These are phyloP conservation scores for Myriosclerotinia curreyana DNA, from an alignment of 2,329 filamentous ascomycete species.

Conservation along the genomic window DNA sequence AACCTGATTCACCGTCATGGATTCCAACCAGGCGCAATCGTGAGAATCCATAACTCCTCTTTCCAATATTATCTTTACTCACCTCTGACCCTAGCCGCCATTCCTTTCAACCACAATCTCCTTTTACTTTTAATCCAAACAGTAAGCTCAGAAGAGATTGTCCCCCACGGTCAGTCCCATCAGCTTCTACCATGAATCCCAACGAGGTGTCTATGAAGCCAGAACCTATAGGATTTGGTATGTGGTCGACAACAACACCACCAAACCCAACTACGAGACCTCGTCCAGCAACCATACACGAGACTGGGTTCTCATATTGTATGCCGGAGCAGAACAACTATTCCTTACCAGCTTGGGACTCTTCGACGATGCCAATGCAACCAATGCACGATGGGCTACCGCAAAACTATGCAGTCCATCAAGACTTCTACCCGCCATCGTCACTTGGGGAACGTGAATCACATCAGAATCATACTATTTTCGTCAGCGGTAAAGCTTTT, in stretches of 20 bases:
- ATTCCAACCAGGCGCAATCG: slow-evolving; percentile 52
- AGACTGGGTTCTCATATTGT: slow-evolving; percentile 57
- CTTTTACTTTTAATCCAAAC: slow-evolving; percentile 50
- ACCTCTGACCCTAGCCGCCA: slow-evolving; percentile 45
- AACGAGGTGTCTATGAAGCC: slow-evolving; percentile 49
- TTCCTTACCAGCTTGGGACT: slow-evolving; percentile 55
- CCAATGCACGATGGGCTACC: slow-evolving; percentile 46
- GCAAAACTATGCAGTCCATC: slow-evolving; percentile 56
- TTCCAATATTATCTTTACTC: slow-evolving; percentile 39
- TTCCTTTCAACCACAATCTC: slow-evolving; percentile 47
- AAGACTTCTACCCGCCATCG: slow-evolving; percentile 54
- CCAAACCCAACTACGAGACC: slow-evolving; percentile 44
- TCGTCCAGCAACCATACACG: slow-evolving; percentile 58
- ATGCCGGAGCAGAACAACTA: slow-evolving; percentile 51
- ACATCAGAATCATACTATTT: slow-evolving; percentile 26
- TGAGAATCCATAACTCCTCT: slow-evolving; percentile 43
- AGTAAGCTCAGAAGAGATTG: slow-evolving; percentile 49
- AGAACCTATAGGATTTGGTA: slow-evolving; percentile 48
- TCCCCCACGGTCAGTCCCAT: slow-evolving; percentile 43
- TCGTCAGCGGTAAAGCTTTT: slow-evolving; percentile 17
- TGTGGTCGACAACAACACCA: slow-evolving; percentile 57
- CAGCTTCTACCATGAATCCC: slow-evolving; percentile 49
- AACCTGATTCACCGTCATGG: slow-evolving; percentile 45
- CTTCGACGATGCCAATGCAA: slow-evolving; percentile 50
- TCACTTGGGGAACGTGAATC: slow-evolving; percentile 50